Conservation (phyloP, 2,329 filamentous ascomycete species). For the Colletotrichum aenigma region DNA sequence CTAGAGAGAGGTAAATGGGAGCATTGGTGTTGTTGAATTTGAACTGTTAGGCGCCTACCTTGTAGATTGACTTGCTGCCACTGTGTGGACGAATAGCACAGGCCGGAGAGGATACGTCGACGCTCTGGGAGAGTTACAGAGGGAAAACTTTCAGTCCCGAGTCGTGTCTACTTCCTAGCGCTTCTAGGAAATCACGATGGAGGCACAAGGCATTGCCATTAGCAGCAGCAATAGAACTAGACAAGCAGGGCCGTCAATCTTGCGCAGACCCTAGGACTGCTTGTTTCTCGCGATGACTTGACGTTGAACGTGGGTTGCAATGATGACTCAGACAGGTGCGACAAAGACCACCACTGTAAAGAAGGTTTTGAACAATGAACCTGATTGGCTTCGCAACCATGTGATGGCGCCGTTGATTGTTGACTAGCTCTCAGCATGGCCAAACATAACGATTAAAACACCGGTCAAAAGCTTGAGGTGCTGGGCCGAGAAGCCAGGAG, state of each 20-base stretch:
- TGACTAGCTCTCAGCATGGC: neutral
- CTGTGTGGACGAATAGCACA: neutral
- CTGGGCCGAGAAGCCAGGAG: neutral
- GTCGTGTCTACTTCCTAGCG: neutral
- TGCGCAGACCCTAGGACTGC: neutral
- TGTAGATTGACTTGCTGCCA: too few relatives aligned
- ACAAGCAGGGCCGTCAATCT: neutral
- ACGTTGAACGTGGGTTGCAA: neutral
- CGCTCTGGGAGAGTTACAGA: neutral
- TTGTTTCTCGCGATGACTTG: neutral
- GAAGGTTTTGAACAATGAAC: neutral
- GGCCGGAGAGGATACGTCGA: neutral
- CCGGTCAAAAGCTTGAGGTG: accelerated
- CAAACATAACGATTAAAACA: neutral
- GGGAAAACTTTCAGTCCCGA: neutral
- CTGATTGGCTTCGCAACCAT: neutral
- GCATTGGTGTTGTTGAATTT: too few relatives aligned
- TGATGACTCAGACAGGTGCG: neutral
- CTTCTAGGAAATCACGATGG: neutral
- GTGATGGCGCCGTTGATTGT: neutral
- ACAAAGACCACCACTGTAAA: neutral
- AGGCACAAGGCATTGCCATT: neutral
- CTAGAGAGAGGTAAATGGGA: too few relatives aligned
- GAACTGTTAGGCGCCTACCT: too few relatives aligned
- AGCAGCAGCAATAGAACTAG: neutral